These are phyloP conservation scores for Canariomyces notabilis DNA, from an alignment of 2,329 filamentous ascomycete species.

Conservation along the genomic window DNA sequence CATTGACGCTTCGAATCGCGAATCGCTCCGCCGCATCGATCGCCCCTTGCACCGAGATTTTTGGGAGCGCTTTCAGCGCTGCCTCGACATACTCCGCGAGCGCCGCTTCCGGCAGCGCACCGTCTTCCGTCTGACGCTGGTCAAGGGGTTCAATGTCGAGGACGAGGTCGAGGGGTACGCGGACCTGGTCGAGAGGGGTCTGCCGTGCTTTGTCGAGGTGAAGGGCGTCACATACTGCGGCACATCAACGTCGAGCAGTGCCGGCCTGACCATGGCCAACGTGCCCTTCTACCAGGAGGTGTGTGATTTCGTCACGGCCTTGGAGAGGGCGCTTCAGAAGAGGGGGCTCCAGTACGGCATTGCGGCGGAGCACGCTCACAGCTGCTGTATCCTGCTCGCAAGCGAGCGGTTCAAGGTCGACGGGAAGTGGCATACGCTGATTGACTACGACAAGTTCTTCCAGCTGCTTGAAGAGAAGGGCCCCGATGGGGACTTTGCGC, in stretches of 20 bases:
- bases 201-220: constrained; percentile 90
- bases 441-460: constrained; percentile 89
- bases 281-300: constrained; percentile 96
- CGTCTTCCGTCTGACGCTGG: constrained; percentile 89
- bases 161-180: constrained; percentile 90
- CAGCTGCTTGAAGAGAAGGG: constrained; percentile 67
- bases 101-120: constrained; percentile 83
- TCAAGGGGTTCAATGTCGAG: constrained; percentile 97
- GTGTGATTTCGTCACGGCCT: constrained; percentile 69
- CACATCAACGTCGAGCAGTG: constrained; percentile 75
- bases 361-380: constrained; percentile 90
- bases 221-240: constrained; percentile 98
- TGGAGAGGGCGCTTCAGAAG: constrained; percentile 62
- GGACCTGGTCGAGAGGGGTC: constrained; percentile 74
- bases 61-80: constrained; percentile 91
- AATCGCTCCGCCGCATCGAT: constrained; percentile 83
- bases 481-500: constrained; percentile 64
- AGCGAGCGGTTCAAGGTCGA: constrained; percentile 72
- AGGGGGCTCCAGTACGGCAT: constrained; percentile 81
- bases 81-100: constrained; percentile 81
- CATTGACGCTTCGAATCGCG: constrained; percentile 89
- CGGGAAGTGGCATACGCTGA: constrained; percentile 83
- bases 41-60: constrained; percentile 91
- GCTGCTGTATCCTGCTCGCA: constrained; percentile 84
- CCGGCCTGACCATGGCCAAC: constrained; percentile 92